A percentile compares a stretch with the other conserved stretches of the same genome.
Evolutionary conservation across 2,329 filamentous ascomycete species (phyloP).

Genomic region (Xylaria hypoxylon): DNA sequence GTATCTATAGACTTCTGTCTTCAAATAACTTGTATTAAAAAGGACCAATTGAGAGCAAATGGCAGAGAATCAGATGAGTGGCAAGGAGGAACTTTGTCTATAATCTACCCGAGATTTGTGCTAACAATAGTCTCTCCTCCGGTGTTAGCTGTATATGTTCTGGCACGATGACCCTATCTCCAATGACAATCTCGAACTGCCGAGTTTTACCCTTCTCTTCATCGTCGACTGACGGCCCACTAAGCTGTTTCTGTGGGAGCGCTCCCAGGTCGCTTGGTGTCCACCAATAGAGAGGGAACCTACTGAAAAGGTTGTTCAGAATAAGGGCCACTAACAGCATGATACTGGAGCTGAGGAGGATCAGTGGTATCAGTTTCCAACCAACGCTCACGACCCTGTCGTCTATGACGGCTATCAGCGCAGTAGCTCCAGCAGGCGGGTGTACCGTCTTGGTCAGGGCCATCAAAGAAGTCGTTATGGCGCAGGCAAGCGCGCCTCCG

Average conservation of each 20-base stretch:
- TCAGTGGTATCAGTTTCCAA: constrained; percentile 75
- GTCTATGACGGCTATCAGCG: constrained; percentile 74
- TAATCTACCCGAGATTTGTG: constrained; percentile 33
- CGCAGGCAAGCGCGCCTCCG: constrained; percentile 74
- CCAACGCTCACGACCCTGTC: constrained; percentile 66
- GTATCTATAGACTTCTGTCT: no score
- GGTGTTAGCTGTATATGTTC: constrained; percentile 28
- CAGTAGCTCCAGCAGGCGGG: constrained; percentile 80
- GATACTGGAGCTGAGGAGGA: constrained; percentile 69
- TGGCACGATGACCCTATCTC: constrained; percentile 30
- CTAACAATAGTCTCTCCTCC: constrained; percentile 37
- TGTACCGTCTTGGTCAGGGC: constrained; percentile 77
- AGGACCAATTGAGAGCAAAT: no score
- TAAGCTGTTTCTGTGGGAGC: background rate
- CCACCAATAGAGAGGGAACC: constrained; percentile 80
- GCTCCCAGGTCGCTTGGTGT: constrained; percentile 55
- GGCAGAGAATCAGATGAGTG: no score
- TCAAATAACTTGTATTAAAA: no score
- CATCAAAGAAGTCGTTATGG: constrained; percentile 73
- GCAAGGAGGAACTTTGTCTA: constrained; percentile 8
- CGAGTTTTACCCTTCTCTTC: constrained; percentile 27
- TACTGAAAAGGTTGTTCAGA: constrained; percentile 75
- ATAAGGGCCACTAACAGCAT: constrained; percentile 73
- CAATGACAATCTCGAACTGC: constrained; percentile 27
- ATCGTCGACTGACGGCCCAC: constrained; percentile 22